Evolutionary conservation across 2,329 filamentous ascomycete species (phyloP).

Genomic region (Boeremia lycopersici): DNA sequence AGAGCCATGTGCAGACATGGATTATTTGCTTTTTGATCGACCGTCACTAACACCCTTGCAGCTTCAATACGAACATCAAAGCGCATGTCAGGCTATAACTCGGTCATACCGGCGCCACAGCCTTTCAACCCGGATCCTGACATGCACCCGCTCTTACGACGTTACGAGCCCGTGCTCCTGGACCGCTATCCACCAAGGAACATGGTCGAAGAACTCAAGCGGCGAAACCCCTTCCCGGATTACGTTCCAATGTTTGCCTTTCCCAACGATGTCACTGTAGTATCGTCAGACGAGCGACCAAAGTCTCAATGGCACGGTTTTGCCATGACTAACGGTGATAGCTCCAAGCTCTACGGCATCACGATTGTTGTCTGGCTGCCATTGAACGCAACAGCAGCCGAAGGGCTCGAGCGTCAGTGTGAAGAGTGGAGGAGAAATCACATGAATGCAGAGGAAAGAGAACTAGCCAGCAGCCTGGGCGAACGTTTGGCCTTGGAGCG

Average conservation of each 20-base stretch:
- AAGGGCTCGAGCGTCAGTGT: conserved; percentile 73
- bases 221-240: conserved; percentile 87
- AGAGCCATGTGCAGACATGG: conserved; percentile 17
- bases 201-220: conserved; percentile 77
- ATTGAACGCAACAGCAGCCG: conserved; percentile 78
- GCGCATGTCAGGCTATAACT: conserved; percentile 96
- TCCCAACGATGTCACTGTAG: conserved; percentile 95
- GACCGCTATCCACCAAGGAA: conserved; percentile 90
- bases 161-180: conserved; percentile 94
- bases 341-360: conserved; percentile 88
- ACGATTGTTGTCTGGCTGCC: conserved; percentile 93
- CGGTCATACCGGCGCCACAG: conserved; percentile 91
- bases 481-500: conserved; percentile 85
- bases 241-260: conserved; percentile 99
- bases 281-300: conserved; percentile 91
- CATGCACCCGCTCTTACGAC: conserved; percentile 93
- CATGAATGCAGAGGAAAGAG: conserved; percentile 89
- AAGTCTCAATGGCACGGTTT: conserved; percentile 99
- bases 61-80: conserved; percentile 80
- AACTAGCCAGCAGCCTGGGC: conserved; percentile 88
- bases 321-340: conserved; percentile 94
- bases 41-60: conserved; percentile 34
- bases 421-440: conserved; percentile 63
- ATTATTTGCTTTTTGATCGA: conserved; percentile 29
- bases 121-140: conserved; percentile 86